Evolutionary conservation across 2,329 filamentous ascomycete species (phyloP).

Genomic region (Pseudogymnoascus sp.): DNA sequence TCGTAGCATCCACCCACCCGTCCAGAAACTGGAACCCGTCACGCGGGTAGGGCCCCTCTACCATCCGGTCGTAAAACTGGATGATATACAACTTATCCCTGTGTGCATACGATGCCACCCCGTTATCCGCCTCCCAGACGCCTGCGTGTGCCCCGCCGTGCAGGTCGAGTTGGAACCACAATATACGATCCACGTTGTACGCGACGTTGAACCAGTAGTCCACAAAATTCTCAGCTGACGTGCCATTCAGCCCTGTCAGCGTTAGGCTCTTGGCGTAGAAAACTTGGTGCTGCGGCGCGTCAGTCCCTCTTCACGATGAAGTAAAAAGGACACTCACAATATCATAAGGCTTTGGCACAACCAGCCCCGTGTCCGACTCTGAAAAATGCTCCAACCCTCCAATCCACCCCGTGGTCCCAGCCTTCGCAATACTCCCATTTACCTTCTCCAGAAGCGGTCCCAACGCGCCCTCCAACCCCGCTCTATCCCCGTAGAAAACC

Average conservation of each 20-base stretch:
- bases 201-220: conserved; percentile 48
- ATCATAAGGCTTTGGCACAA: background rate
- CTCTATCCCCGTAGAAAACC: background rate
- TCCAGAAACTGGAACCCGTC: background rate
- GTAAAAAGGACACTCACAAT: background rate
- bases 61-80: conserved; percentile 52
- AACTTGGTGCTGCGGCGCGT: conserved; percentile 31
- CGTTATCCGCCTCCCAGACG: conserved; percentile 29
- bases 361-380: background rate
- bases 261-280: conserved; percentile 55
- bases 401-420: background rate
- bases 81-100: conserved; percentile 58
- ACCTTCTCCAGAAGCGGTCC: background rate
- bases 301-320: too few species aligned
- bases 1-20: background rate
- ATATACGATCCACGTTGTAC: conserved; percentile 41
- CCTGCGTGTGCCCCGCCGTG: conserved; percentile 48
- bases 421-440: background rate
- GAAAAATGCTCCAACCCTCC: background rate
- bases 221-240: conserved; percentile 37
- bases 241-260: conserved; percentile 42
- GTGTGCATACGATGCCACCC: conserved; percentile 56
- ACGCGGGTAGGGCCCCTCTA: conserved; percentile 27
- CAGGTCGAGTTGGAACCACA: conserved; percentile 58
- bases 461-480: background rate